A percentile compares a stretch with the other conserved stretches of the same genome.
Conservation (phyloP, 2,329 filamentous ascomycete species). For the Claviceps cyperi region DNA sequence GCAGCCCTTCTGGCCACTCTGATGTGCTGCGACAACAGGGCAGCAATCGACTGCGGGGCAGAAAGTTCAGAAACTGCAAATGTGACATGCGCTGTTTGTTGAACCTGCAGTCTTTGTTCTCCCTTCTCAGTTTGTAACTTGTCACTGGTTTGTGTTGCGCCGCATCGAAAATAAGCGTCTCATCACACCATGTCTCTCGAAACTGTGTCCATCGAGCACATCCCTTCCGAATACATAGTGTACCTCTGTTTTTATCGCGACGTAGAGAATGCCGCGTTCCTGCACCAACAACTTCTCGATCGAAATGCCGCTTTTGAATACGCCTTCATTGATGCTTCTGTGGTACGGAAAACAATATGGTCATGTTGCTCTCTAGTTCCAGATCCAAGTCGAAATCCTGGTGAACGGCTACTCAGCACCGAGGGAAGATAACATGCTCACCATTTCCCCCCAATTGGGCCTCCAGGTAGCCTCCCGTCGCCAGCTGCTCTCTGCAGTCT, state of each 20-base stretch:
- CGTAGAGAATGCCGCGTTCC: constrained; percentile 61
- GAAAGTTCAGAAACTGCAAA: neutral
- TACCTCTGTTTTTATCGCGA: constrained; percentile 63
- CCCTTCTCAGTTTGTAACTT: neutral
- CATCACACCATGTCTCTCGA: constrained; percentile 30
- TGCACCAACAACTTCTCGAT: constrained; percentile 72
- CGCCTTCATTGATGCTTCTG: constrained; percentile 76
- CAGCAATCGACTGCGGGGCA: constrained; percentile 2
- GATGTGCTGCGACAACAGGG: too few species aligned
- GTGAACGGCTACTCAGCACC: neutral
- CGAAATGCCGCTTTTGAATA: constrained; percentile 83
- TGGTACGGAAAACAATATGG: constrained; percentile 36
- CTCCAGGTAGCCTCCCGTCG: constrained; percentile 53
- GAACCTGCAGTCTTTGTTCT: neutral
- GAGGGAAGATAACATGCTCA: neutral
- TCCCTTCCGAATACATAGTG: constrained; percentile 51
- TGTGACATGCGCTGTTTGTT: constrained; percentile 2
- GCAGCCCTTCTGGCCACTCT: too few species aligned
- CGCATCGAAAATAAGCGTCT: neutral
- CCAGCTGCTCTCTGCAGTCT: constrained; percentile 63
- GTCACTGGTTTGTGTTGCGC: neutral
- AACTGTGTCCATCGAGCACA: constrained; percentile 58
- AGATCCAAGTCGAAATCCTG: neutral
- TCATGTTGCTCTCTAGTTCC: too few species aligned
- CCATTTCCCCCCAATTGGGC: neutral